Percentiles rank a stretch among this genome's conserved stretches.
Evolutionary conservation across 345 rosid genomes (phyloP).

Genomic region (Trapa incisa): DNA sequence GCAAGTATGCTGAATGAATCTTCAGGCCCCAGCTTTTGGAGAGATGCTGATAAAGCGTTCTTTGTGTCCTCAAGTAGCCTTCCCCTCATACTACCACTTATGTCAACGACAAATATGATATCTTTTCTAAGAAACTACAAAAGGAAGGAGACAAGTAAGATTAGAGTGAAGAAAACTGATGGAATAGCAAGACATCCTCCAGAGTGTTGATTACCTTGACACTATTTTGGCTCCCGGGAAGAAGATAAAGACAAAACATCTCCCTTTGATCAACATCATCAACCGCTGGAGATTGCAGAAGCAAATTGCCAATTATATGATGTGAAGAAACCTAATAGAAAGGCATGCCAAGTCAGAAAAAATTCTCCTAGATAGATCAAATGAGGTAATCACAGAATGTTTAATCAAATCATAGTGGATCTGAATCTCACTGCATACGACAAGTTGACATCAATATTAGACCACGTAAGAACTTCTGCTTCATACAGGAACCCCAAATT

Average conservation of each 20-base stretch:
- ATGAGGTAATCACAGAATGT: not conserved
- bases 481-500: conserved; percentile 53
- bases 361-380: not conserved
- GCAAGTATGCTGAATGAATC: conserved; percentile 83
- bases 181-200: not conserved
- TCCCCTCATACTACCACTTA: conserved; percentile 85
- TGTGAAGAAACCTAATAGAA: conserved; percentile 37
- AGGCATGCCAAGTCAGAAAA: not conserved
- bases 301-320: conserved; percentile 54
- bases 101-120: conserved; percentile 71
- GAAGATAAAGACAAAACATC: conserved; percentile 56
- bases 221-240: conserved; percentile 49
- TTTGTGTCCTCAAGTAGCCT: conserved; percentile 56
- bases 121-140: conserved; percentile 63
- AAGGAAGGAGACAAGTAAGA: conserved; percentile 14
- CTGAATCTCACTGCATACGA: conserved; percentile 50
- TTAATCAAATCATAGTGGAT: not conserved
- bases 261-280: conserved; percentile 80
- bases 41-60: conserved; percentile 45
- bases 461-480: conserved; percentile 80
- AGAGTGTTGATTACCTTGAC: conserved; percentile 33
- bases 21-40: conserved; percentile 41
- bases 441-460: conserved; percentile 50
- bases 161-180: not conserved
- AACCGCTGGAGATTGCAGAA: conserved; percentile 63